A percentile compares a stretch with the other conserved stretches of the same genome.
These are phyloP conservation scores for Capsicum chinense DNA, from an alignment of 257 asterid species.

Conservation along the genomic window DNA sequence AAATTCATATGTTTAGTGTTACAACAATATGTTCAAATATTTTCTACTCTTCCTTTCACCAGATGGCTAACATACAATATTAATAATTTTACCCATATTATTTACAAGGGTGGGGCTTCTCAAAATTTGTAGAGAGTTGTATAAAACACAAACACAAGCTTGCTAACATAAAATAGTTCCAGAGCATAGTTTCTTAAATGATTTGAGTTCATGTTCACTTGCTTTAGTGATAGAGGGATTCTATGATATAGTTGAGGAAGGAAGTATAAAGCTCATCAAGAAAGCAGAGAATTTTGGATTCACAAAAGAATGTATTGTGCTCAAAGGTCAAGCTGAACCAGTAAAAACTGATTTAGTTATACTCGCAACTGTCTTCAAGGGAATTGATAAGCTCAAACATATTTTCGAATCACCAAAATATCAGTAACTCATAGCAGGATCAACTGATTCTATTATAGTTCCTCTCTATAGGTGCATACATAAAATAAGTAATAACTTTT, in stretches of 20 bases:
- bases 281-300: neutral
- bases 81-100: too few species aligned
- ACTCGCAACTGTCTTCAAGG: slow-evolving; percentile 54
- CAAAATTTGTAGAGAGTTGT: too few species aligned
- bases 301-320: slow-evolving; percentile 40
- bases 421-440: slow-evolving; percentile 35
- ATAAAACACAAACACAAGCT: too few species aligned
- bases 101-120: too few species aligned
- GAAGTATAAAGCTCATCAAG: too few species aligned
- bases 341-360: slow-evolving; percentile 46
- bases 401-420: slow-evolving; percentile 36
- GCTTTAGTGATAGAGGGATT: too few species aligned
- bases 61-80: too few species aligned
- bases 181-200: neutral
- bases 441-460: slow-evolving; percentile 27
- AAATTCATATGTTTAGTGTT: too few species aligned
- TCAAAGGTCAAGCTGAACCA: slow-evolving; percentile 38
- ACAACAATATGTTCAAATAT: too few species aligned
- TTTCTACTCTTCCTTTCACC: too few species aligned
- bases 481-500: neutral
- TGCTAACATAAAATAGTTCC: too few species aligned
- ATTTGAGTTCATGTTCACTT: neutral
- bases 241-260: too few species aligned
- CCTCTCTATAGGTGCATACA: slow-evolving; percentile 49
- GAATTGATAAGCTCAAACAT: slow-evolving; percentile 47